Conservation (phyloP, 495 filamentous ascomycete species). For the Peziza echinospora region DNA sequence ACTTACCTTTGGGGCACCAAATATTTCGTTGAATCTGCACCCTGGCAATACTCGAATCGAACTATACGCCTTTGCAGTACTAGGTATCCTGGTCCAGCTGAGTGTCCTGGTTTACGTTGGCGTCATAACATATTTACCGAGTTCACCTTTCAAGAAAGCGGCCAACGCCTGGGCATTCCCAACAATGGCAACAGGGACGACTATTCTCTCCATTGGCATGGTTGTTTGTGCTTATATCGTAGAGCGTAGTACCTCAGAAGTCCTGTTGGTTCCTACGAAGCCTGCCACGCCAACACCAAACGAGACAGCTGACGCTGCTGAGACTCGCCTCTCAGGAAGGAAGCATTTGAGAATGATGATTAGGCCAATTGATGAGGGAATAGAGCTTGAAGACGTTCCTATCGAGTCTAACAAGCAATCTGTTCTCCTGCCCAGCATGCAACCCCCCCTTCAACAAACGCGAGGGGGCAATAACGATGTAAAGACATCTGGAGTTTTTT, state of each 20-base stretch:
- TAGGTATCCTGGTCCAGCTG: constrained; percentile 1
- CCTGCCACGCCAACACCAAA: no score
- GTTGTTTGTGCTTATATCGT: constrained; percentile 4
- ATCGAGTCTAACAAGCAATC: no score
- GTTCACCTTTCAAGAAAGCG: neutral
- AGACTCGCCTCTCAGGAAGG: no score
- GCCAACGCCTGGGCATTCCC: neutral
- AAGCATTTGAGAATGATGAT: no score
- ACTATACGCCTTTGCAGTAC: neutral
- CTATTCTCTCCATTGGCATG: constrained; percentile 1
- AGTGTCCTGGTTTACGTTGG: constrained; percentile 1
- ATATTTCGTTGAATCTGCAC: constrained; percentile 5
- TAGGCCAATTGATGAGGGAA: neutral
- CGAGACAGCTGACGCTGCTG: no score
- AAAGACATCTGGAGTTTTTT: neutral
- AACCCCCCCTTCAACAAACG: no score
- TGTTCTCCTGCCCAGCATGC: no score
- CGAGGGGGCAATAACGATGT: no score
- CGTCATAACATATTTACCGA: neutral
- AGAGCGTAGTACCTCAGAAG: constrained; percentile 2
- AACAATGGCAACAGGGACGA: constrained; percentile 1
- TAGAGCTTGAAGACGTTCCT: no score
- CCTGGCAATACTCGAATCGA: neutral
- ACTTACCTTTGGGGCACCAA: no score
- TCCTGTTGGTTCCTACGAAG: no score